Evolutionary conservation across 257 asterid genomes (phyloP).

Genomic region (Solanum ossicruentum): DNA sequence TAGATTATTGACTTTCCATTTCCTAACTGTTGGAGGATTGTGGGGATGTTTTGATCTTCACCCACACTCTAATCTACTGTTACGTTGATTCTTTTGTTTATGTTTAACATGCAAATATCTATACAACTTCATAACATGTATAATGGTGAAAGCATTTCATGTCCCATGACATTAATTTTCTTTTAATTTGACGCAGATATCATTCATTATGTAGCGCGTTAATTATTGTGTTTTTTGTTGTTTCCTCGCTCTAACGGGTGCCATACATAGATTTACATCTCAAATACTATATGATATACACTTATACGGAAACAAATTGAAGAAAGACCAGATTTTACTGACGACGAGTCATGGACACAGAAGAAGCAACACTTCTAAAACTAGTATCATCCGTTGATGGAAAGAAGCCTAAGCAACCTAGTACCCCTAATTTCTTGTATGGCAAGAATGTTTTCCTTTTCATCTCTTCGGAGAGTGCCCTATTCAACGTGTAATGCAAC

Average conservation of each 20-base stretch:
- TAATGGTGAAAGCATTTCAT: not conserved
- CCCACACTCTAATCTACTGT: not conserved
- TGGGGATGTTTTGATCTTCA: not conserved
- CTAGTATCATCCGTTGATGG: conserved; percentile 20
- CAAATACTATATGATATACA: not conserved
- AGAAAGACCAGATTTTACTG: not conserved
- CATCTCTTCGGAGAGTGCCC: conserved; percentile 70
- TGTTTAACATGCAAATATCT: not conserved
- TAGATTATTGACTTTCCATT: not conserved
- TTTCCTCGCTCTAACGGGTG: not conserved
- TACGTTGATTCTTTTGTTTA: not conserved
- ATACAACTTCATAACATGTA: not conserved
- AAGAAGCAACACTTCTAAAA: conserved; percentile 29
- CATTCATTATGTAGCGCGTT: too few species aligned
- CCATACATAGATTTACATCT: not conserved
- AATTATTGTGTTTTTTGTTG: not conserved
- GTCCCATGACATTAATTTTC: not conserved
- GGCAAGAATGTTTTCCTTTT: conserved; percentile 73
- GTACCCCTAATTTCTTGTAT: conserved; percentile 45
- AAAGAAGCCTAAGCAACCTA: conserved; percentile 75
- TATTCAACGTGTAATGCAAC: conserved; percentile 59
- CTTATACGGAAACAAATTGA: not conserved
- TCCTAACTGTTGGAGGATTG: not conserved
- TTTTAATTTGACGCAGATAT: not conserved
- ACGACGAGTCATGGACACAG: not conserved